Evolutionary conservation across 108 stramenopile species (phyloP), one percentile per base, ranked within the genome.

Genomic region (Nitzschia sp.): DNA sequence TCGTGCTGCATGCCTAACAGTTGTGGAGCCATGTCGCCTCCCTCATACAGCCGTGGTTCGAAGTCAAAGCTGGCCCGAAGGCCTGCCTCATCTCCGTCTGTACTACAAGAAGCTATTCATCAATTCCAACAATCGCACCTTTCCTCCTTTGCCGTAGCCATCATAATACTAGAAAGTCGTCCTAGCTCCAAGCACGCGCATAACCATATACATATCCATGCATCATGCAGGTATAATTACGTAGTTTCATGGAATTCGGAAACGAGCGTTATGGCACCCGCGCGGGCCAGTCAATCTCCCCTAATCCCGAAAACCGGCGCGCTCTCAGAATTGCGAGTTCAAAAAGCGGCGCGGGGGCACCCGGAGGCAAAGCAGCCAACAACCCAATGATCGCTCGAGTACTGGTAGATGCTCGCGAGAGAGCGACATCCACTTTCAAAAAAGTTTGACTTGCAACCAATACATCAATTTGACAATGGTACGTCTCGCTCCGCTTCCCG

Each of bases 311-410:
- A n/a, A n/a, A n/a, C n/a, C n/a, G n/a, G n/a, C n/a, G n/a, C n/a
- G n/a, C n/a, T n/a, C n/a, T n/a, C n/a, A n/a, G n/a, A n/a, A n/a
- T n/a, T n/a, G n/a, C n/a, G 21, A 21, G 5, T 51, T 51, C 49
- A 51, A 51, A 51, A 51, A 51, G 49, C 21, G 49, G 49, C 49
- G 49, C 49, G 49, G 49, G 49, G n/a, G 21, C 4, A 51, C 49
- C 49, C 49, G 49, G 49, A 51, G 13, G 13, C 8, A 23, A 19
- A n/a, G 49, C 49, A 51, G 49, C 49, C 49, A 23, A 5, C 18
- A 19, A 51, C 49, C 49, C 49, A 51, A n/a, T 51, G 49, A 51
- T 51, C 21, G n/a, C n/a, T n/a, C n/a, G n/a, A n/a, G n/a, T n/a
- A n/a, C n/a, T n/a, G n/a, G n/a, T n/a, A n/a, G n/a, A n/a, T n/a